Percentiles rank a stretch among this genome's conserved stretches.
These are phyloP conservation scores for Solanum boliviense DNA, from an alignment of 257 asterid species.

Conservation along the genomic window DNA sequence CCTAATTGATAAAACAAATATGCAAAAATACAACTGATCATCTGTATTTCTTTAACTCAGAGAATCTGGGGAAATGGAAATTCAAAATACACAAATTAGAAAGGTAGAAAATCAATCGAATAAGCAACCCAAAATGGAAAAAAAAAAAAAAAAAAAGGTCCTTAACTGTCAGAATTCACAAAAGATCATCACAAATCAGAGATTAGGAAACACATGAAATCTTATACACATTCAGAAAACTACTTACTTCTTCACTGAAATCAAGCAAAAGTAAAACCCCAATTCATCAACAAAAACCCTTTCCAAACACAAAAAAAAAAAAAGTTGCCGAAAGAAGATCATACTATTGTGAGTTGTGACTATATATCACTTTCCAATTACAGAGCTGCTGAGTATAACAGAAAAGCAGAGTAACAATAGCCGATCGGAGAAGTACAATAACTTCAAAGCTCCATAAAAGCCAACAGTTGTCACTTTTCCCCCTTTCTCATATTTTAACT, in stretches of 20 bases:
- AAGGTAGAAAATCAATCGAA: background rate
- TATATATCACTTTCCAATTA: background rate
- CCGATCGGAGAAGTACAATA: background rate
- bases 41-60: background rate
- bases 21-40: background rate
- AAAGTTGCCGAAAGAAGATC: background rate
- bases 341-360: background rate
- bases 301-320: background rate
- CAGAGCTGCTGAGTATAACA: background rate
- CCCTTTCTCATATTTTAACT: background rate
- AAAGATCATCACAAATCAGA: background rate
- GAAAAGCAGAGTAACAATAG: background rate
- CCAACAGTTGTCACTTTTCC: background rate
- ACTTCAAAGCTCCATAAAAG: background rate
- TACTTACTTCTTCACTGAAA: background rate
- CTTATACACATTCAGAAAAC: background rate
- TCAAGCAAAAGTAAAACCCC: background rate
- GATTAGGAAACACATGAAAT: background rate
- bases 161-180: background rate
- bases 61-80: background rate
- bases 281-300: background rate
- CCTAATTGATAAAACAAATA: background rate
- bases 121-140: background rate
- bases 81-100: background rate
- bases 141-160: too few species aligned